phyloP scores from a whole-genome alignment of 345 rosid genomes.

The Eutrema yunnanense region DNA sequence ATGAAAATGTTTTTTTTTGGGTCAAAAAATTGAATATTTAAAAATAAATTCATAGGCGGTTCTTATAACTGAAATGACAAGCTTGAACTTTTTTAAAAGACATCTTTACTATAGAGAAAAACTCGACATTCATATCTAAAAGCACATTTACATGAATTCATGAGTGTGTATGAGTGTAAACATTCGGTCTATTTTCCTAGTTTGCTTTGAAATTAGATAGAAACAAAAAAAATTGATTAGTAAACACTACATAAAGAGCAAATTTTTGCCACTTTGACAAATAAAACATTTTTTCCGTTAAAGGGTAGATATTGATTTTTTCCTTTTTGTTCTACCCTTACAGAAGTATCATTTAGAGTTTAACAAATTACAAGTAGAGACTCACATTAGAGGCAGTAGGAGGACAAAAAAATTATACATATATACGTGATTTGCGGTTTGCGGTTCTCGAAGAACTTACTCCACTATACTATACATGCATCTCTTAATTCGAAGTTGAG shows the following conservation, averaged over 20 bases:
- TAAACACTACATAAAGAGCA: not conserved
- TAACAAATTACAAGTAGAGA: no score
- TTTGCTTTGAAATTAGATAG: not conserved
- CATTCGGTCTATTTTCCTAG: not conserved
- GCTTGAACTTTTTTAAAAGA: not conserved
- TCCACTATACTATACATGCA: conserved; percentile 7
- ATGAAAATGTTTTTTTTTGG: not conserved
- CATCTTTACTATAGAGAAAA: not conserved
- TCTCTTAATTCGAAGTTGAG: not conserved
- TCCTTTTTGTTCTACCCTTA: no score
- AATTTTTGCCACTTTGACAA: not conserved
- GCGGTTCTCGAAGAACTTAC: conserved; percentile 12
- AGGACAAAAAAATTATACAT: not conserved
- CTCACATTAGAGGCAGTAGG: no score
- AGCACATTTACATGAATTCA: not conserved
- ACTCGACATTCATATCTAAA: not conserved
- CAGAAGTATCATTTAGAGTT: no score
- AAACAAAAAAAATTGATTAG: not conserved
- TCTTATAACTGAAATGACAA: not conserved
- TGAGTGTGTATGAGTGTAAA: not conserved
- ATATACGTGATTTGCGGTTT: conserved; percentile 2
- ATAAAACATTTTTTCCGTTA: not conserved
- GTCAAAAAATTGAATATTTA: not conserved
- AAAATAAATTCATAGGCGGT: not conserved
- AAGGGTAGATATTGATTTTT: no score